These are phyloP conservation scores for Diospyros kaki DNA, from an alignment of 148 eudicot genomes.

Conservation along the genomic window DNA sequence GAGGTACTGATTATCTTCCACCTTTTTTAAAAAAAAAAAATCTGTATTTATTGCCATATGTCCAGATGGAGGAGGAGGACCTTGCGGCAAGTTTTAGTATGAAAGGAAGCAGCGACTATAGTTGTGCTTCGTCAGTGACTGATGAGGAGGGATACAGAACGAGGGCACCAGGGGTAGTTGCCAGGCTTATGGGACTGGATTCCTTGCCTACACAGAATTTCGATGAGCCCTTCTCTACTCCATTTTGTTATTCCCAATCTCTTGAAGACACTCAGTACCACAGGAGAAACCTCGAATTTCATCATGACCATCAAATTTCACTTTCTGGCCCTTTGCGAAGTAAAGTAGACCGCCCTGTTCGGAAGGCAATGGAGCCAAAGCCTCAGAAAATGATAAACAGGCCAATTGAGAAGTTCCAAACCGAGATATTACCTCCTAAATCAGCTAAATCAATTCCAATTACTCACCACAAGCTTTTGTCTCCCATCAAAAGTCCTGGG, in stretches of 20 bases:
- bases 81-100: slow-evolving; percentile 44
- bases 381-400: slow-evolving; percentile 40
- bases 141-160: slow-evolving; percentile 67
- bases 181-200: slow-evolving; percentile 94
- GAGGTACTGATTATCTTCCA: too few relatives aligned
- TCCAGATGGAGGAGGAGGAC: slow-evolving; percentile 71
- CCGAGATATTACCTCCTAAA: slow-evolving; percentile 77
- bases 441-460: slow-evolving; percentile 85
- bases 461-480: slow-evolving; percentile 84
- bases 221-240: slow-evolving; percentile 50
- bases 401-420: slow-evolving; percentile 81
- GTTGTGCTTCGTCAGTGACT: slow-evolving; percentile 80
- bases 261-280: slow-evolving; percentile 45
- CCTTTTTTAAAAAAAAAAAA: background rate
- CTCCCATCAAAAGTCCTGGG: slow-evolving; percentile 80
- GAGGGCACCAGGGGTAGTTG: slow-evolving; percentile 82
- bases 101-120: slow-evolving; percentile 72
- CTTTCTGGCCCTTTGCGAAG: slow-evolving; percentile 32
- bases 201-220: slow-evolving; percentile 61
- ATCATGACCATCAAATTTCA: slow-evolving; percentile 34
- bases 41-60: slow-evolving; percentile 3
- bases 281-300: slow-evolving; percentile 41
- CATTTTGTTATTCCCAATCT: slow-evolving; percentile 61
- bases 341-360: slow-evolving; percentile 34
- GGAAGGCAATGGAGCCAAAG: slow-evolving; percentile 35